Evolutionary conservation across 768 basidiomycete genomes (phyloP).

Genomic region (Rhizopogon rudus): DNA sequence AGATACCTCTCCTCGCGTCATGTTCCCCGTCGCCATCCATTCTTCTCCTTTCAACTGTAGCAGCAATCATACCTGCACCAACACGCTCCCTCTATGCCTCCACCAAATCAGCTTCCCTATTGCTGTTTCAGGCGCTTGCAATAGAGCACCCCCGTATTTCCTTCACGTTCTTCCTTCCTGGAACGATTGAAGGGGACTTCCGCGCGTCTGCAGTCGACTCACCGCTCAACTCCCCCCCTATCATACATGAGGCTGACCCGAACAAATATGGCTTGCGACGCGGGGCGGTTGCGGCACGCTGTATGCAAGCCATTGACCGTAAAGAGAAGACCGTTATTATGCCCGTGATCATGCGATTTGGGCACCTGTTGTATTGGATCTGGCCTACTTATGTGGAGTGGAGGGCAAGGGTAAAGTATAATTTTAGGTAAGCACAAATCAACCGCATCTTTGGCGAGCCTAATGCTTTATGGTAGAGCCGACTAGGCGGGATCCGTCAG

Average conservation of each 20-base stretch:
- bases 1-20: constrained; percentile 74
- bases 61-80: constrained; percentile 78
- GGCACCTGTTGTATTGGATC: constrained; percentile 60
- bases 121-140: constrained; percentile 73
- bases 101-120: constrained; percentile 74
- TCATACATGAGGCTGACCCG: constrained; percentile 41
- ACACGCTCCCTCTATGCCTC: constrained; percentile 81
- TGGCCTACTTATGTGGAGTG: constrained; percentile 55
- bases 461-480: background rate
- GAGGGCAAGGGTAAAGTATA: constrained; percentile 60
- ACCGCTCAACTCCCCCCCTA: constrained; percentile 21
- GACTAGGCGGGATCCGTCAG: background rate
- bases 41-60: constrained; percentile 74
- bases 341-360: constrained; percentile 42
- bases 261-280: constrained; percentile 54
- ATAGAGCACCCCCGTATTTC: constrained; percentile 71
- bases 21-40: constrained; percentile 68
- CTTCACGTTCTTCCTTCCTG: constrained; percentile 61
- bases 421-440: constrained; percentile 30
- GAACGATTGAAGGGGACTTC: constrained; percentile 73
- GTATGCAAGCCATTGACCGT: constrained; percentile 55
- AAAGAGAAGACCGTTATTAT: constrained; percentile 55
- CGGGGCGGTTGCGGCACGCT: constrained; percentile 54
- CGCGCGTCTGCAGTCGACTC: constrained; percentile 74
- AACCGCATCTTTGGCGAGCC: background rate